These are phyloP conservation scores for Phytopythium mirpurense DNA, from an alignment of 352 stramenopile species.

Conservation along the genomic window DNA sequence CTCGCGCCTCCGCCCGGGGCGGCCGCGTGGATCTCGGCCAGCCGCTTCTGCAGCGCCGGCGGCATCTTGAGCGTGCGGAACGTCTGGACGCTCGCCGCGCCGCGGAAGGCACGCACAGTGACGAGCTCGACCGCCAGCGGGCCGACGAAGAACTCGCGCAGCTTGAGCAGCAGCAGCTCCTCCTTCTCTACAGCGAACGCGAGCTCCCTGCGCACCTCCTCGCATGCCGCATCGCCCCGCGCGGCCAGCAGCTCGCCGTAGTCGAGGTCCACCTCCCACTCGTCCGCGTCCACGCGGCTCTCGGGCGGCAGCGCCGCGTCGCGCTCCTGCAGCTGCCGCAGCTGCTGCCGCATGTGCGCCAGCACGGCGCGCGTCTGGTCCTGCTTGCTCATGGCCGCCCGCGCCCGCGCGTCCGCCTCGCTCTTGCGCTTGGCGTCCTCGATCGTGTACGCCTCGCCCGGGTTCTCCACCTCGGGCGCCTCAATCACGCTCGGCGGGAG, in stretches of 20 bases:
- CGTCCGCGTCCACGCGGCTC: constrained; percentile 50
- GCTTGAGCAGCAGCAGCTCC: constrained; percentile 81
- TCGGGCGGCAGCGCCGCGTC: constrained; percentile 49
- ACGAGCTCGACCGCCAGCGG: constrained; percentile 72
- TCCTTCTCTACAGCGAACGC: constrained; percentile 75
- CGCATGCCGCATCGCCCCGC: constrained; percentile 71
- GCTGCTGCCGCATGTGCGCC: constrained; percentile 75
- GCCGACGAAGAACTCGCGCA: constrained; percentile 72
- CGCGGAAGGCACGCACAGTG: constrained; percentile 67
- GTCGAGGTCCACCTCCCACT: constrained; percentile 88
- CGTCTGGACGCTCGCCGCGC: constrained; percentile 55
- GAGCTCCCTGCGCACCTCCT: constrained; percentile 86
- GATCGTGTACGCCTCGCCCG: constrained; percentile 85
- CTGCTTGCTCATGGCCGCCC: constrained; percentile 68
- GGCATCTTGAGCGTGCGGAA: constrained; percentile 84
- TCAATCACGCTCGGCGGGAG: constrained; percentile 31
- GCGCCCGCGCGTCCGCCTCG: constrained; percentile 74
- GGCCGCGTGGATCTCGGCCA: constrained; percentile 62
- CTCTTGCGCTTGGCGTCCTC: constrained; percentile 90
- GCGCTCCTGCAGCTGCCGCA: constrained; percentile 56
- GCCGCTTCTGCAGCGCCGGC: constrained; percentile 47
- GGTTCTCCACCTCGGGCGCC: constrained; percentile 65
- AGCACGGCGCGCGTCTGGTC: constrained; percentile 86
- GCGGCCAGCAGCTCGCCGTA: constrained; percentile 67
- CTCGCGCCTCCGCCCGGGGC: constrained; percentile 12